These are phyloP conservation scores for Fusarium subtropicale DNA, from an alignment of 2,329 filamentous ascomycete genomes.

Conservation along the genomic window DNA sequence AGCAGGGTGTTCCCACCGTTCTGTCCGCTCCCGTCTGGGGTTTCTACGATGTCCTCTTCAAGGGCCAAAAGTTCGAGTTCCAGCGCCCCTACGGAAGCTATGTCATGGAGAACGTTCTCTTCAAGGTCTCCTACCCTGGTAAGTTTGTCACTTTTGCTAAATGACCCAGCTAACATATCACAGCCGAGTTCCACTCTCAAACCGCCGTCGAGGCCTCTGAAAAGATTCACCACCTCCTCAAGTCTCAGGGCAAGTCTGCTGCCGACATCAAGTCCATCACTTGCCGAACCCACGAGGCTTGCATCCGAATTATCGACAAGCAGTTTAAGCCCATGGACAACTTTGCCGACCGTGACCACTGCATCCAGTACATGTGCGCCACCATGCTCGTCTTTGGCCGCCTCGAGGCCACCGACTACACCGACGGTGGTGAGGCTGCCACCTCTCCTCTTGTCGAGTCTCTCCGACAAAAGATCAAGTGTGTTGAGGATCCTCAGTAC, in stretches of 20 bases:
- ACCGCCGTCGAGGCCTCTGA: conserved; percentile 96
- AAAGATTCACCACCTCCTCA: conserved; percentile 86
- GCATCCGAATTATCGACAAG: conserved; percentile 99
- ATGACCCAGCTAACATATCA: conserved; percentile 25
- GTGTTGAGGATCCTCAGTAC: conserved; percentile 95
- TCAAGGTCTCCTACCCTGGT: conserved; percentile 99
- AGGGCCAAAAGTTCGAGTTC: conserved; percentile 95
- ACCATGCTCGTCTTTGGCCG: conserved; percentile 97
- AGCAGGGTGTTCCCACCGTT: conserved; percentile 90
- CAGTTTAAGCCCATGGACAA: conserved; percentile 99
- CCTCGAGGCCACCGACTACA: conserved; percentile 92
- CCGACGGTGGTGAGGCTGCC: conserved; percentile 90
- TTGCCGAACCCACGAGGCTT: conserved; percentile 97
- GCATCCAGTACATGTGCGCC: conserved; percentile 98
- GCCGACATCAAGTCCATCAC: conserved; percentile 93
- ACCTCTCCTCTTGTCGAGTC: conserved; percentile 90
- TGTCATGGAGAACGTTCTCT: conserved; percentile 99
- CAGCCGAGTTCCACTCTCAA: conserved; percentile 96
- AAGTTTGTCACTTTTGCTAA: conserved; percentile 49
- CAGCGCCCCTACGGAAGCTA: conserved; percentile 97
- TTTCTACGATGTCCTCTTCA: conserved; percentile 98
- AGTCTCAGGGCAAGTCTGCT: conserved; percentile 86
- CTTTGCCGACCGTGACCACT: conserved; percentile 99
- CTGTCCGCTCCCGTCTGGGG: conserved; percentile 94
- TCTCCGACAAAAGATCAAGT: conserved; percentile 92